Evolutionary conservation across 352 stramenopile genomes (phyloP).

Genomic region (Blastocystis sp.): DNA sequence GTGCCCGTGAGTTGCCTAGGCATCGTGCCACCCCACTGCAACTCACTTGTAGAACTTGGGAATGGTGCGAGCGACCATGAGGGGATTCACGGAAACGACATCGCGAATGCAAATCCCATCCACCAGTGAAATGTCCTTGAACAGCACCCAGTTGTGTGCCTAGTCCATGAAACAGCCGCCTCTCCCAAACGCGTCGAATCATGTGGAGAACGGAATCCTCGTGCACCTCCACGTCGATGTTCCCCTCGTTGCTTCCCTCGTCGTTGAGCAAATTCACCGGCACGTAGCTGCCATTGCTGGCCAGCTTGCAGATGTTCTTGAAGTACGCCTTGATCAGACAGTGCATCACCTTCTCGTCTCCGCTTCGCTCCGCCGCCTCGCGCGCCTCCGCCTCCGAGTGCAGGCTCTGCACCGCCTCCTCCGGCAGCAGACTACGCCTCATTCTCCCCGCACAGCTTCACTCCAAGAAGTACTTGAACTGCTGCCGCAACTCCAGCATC

Average conservation of each 20-base stretch:
- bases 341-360: slow-evolving; percentile 9
- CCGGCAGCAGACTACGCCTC: not conserved
- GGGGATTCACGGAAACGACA: slow-evolving; percentile 20
- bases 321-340: slow-evolving; percentile 60
- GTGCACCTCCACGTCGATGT: slow-evolving; percentile 20
- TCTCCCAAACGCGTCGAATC: not conserved
- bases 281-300: slow-evolving; percentile 46
- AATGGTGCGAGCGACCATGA: slow-evolving; percentile 4
- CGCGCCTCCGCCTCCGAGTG: not conserved
- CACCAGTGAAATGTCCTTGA: slow-evolving; percentile 26
- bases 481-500: slow-evolving; percentile 7
- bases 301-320: slow-evolving; percentile 50
- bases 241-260: slow-evolving; percentile 10
- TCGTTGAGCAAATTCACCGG: slow-evolving; percentile 35
- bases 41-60: slow-evolving; percentile 40
- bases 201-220: not conserved
- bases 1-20: slow-evolving; percentile 2
- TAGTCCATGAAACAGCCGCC: not conserved
- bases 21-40: not conserved
- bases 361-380: not conserved
- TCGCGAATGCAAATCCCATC: slow-evolving; percentile 49
- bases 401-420: not conserved
- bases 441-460: not conserved
- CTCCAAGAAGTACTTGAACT: slow-evolving; percentile 54
- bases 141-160: slow-evolving; percentile 36